Conservation (phyloP, 495 filamentous ascomycete genomes). For the Hypoxylon intermedium region DNA sequence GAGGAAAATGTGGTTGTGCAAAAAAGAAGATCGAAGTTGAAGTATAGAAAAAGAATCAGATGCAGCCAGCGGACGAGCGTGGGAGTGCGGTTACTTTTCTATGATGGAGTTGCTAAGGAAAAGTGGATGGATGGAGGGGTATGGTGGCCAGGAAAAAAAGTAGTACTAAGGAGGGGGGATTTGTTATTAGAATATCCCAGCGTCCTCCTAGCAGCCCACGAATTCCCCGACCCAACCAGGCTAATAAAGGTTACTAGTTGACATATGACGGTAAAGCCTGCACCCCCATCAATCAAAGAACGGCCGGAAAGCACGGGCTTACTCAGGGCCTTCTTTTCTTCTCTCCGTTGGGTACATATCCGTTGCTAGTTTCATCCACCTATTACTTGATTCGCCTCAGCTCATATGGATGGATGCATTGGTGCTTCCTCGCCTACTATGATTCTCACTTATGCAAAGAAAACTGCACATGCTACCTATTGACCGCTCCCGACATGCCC, state of each 20-base stretch:
- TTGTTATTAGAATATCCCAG: conserved; percentile 25
- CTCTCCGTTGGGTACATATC: conserved; percentile 5
- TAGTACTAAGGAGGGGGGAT: conserved; percentile 24
- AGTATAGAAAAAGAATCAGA: conserved; percentile 26
- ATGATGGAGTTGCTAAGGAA: conserved; percentile 34
- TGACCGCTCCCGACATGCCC: not conserved
- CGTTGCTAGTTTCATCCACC: not conserved
- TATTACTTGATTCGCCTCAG: not conserved
- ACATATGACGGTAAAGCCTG: conserved; percentile 24
- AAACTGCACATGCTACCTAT: not conserved
- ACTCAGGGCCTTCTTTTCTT: conserved; percentile 22
- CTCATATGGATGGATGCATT: not conserved
- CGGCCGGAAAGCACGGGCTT: conserved; percentile 32
- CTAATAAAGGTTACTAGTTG: conserved; percentile 7
- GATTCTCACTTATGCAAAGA: too few species aligned
- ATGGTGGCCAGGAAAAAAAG: conserved; percentile 36
- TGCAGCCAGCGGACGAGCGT: conserved; percentile 16
- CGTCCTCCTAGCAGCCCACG: conserved; percentile 3
- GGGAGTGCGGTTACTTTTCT: conserved; percentile 34
- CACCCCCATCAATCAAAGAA: conserved; percentile 36
- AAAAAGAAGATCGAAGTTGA: conserved; percentile 6
- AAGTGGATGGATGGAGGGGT: conserved; percentile 39
- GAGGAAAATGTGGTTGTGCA: conserved; percentile 5
- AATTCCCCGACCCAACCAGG: conserved; percentile 10
- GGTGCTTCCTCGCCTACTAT: not conserved